A percentile compares a stretch with the other conserved stretches of the same genome.
These are phyloP conservation scores for Acanthamoeba lenticulata DNA, from an alignment of 208 protist species.

Conservation along the genomic window DNA sequence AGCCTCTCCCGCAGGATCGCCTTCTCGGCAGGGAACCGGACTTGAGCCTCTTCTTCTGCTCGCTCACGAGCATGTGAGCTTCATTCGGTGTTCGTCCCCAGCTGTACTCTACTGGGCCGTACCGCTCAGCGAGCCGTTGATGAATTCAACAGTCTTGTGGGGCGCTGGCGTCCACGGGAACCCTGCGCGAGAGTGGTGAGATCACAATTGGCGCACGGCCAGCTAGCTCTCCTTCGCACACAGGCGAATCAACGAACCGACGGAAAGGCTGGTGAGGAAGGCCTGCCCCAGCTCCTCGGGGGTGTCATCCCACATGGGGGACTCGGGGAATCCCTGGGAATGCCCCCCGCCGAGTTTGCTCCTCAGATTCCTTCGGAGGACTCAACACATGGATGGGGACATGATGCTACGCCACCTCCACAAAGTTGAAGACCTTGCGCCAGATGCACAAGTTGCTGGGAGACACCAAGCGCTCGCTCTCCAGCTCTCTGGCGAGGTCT, in stretches of 20 bases:
- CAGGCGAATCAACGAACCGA: background rate
- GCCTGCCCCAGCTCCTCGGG: background rate
- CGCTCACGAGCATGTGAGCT: background rate
- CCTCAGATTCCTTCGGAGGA: background rate
- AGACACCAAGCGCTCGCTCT: background rate
- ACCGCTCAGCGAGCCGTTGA: too few relatives aligned
- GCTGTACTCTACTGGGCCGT: too few relatives aligned
- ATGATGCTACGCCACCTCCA: background rate
- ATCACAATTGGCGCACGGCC: too few relatives aligned
- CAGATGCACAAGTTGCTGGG: slow-evolving; percentile 9
- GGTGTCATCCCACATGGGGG: background rate
- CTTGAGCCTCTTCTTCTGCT: background rate
- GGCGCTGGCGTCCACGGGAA: too few relatives aligned
- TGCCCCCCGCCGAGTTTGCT: fast-evolving
- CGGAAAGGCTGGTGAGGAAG: background rate
- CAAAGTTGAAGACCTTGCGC: background rate
- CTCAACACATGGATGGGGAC: background rate
- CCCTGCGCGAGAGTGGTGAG: too few relatives aligned
- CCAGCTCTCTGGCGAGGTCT: background rate
- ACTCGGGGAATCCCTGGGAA: background rate
- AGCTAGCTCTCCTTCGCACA: too few relatives aligned
- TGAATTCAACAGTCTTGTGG: too few relatives aligned
- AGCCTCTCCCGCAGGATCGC: background rate
- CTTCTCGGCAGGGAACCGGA: background rate
- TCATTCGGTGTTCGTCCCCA: too few relatives aligned